Percentiles rank a stretch among this genome's conserved stretches.
Evolutionary conservation across 2,329 filamentous ascomycete species (phyloP).

Genomic region (Paecilomyces dactylethromorphus): DNA sequence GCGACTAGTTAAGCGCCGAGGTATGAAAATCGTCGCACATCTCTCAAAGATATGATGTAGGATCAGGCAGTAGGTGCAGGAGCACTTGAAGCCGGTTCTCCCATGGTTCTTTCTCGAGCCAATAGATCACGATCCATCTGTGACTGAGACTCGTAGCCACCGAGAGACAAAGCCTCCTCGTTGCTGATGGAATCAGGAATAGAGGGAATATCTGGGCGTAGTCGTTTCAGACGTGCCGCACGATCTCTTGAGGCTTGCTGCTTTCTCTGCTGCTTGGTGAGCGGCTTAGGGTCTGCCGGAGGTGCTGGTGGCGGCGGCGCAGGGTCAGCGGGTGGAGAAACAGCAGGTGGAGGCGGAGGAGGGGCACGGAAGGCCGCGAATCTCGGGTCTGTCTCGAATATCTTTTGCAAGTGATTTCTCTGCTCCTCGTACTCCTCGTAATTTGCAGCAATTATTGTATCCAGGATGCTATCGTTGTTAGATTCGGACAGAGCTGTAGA

Average conservation of each 20-base stretch:
- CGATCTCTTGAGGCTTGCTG: conserved; percentile 21
- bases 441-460: conserved; percentile 66
- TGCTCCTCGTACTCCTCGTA: conserved; percentile 69
- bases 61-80: neutral
- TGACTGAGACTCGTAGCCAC: conserved; percentile 23
- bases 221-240: conserved; percentile 19
- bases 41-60: neutral
- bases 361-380: conserved; percentile 21
- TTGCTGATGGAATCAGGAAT: conserved; percentile 21
- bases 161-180: conserved; percentile 21
- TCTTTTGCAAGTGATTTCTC: conserved; percentile 53
- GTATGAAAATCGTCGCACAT: neutral
- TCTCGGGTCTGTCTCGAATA: conserved; percentile 40
- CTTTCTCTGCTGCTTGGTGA: conserved; percentile 20
- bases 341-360: conserved; percentile 18
- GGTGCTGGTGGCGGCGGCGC: conserved; percentile 7
- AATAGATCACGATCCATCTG: conserved; percentile 26
- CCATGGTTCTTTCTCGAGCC: conserved; percentile 14
- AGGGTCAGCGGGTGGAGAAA: conserved; percentile 13
- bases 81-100: neutral
- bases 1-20: neutral
- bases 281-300: conserved; percentile 9
- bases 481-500: conserved; percentile 13
- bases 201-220: conserved; percentile 23
- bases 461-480: conserved; percentile 55